A percentile compares a stretch with the other conserved stretches of the same genome.
phyloP scores from a whole-genome alignment of 2,329 filamentous ascomycete species.

The Gnomoniopsis sp. region DNA sequence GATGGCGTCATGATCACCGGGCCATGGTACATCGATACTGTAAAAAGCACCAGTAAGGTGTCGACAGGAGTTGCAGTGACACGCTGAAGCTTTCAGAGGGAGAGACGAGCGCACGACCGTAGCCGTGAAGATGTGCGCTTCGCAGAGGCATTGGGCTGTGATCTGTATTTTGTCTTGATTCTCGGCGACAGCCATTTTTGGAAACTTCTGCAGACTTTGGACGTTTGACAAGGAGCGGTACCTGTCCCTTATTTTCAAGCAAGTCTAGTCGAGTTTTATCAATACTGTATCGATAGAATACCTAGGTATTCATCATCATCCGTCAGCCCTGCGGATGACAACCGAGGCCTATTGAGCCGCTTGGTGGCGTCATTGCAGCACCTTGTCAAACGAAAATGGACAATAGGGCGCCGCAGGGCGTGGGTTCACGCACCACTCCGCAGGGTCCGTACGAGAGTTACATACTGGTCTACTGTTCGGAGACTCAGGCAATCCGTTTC shows the following conservation, averaged over 20 bases:
- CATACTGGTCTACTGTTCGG: too few relatives aligned
- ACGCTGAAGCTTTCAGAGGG: conserved; percentile 37
- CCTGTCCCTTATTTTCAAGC: background rate
- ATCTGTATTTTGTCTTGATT: conserved; percentile 22
- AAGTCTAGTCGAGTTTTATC: background rate
- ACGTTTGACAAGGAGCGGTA: background rate
- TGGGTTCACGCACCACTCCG: too few relatives aligned
- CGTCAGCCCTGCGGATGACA: background rate
- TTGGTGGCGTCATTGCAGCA: background rate
- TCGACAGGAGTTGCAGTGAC: conserved; percentile 50
- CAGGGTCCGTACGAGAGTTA: too few relatives aligned
- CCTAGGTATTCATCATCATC: too few relatives aligned
- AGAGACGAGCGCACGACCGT: conserved; percentile 30
- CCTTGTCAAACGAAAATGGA: background rate
- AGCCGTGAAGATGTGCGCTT: conserved; percentile 36
- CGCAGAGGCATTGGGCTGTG: conserved; percentile 44
- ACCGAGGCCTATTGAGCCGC: too few relatives aligned
- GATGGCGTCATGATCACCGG: conserved; percentile 28
- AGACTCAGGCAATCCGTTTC: background rate
- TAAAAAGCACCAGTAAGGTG: conserved; percentile 41
- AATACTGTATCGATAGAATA: too few relatives aligned
- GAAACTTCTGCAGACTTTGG: background rate
- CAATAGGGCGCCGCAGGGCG: background rate
- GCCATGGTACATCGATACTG: conserved; percentile 34
- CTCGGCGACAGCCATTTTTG: background rate